Base-by-base conservation (phyloP, 2,329 filamentous ascomycete species). In the Ceratocystis harringtonii region DNA sequence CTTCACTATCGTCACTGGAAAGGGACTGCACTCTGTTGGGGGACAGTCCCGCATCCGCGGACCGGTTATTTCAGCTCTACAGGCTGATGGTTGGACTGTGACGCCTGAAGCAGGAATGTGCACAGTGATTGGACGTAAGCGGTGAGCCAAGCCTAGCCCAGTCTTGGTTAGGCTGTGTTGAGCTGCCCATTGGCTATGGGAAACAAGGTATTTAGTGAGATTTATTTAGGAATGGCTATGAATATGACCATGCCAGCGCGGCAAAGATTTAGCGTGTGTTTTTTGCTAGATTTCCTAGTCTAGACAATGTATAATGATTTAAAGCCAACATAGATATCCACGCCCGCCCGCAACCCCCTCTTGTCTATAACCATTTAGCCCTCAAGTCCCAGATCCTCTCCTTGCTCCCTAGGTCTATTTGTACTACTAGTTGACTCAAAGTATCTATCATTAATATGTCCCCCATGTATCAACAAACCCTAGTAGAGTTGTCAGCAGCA, bases 21-120 rank as follows among this genome's bases (percentile, higher is more conserved):
- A 86, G 15, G 92, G 92, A 0, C 80, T 81, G 64, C 92, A 97
- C 74, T 94, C 85, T 70, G 81, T 84, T 60, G 85, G 87, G 63
- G 90, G 91, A 0, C 86, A 83, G 65, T 89, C 88, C 1, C 85
- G 84, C 69, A 74, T 97, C 67, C 87, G 91, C 4, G 87, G 87
- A 66, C 88, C 88, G 17, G 91, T 97, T n/a, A 85, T 82, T 60
- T 86, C 84, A 71, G 86, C 85, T 72, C 77, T 97, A 52, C 80
- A 85, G 48, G 80, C 83, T 57, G 89, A 92, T 68, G 91, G 91
- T 0, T 97, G 92, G 92, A 90, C 83, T 72, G 78, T 94, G 43
- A 83, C 90, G 72, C 80, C 88, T 57, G 81, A 84, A 55, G 85
- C 83, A 32, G 92, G 91, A 0, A 81, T 83, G 45, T 81, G 92